phyloP scores from a whole-genome alignment of 2,329 filamentous ascomycete genomes.

The Cadophora luteo-olivacea region DNA sequence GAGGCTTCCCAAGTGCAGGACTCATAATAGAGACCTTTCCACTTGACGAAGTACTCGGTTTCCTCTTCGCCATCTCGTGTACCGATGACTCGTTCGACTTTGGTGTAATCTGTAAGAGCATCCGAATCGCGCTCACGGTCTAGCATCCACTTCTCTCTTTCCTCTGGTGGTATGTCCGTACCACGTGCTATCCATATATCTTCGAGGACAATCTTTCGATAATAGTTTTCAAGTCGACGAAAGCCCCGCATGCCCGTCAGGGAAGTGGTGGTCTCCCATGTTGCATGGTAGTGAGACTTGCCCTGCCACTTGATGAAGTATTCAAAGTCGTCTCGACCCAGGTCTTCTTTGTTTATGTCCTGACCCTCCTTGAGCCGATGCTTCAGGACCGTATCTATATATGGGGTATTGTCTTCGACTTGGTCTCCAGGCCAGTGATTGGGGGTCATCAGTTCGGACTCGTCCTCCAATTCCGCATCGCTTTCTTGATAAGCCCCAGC shows the following conservation, averaged over 20 bases:
- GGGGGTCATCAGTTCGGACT: conserved; percentile 68
- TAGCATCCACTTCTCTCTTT: conserved; percentile 93
- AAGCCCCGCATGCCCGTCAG: conserved; percentile 82
- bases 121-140: conserved; percentile 91
- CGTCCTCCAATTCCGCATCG: conserved; percentile 68
- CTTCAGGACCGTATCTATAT: conserved; percentile 90
- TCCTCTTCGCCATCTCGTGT: conserved; percentile 80
- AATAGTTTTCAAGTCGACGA: conserved; percentile 94
- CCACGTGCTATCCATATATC: conserved; percentile 81
- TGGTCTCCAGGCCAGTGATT: conserved; percentile 72
- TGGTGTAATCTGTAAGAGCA: conserved; percentile 85
- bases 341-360: conserved; percentile 61
- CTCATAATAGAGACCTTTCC: conserved; percentile 94
- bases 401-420: conserved; percentile 79
- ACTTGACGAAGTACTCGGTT: conserved; percentile 93
- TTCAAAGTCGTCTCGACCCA: conserved; percentile 79
- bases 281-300: conserved; percentile 93
- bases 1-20: conserved; percentile 92
- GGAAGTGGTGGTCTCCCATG: conserved; percentile 84
- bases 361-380: conserved; percentile 78
- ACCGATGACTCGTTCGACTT: conserved; percentile 92
- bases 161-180: conserved; percentile 78
- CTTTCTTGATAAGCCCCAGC: conserved; percentile 70
- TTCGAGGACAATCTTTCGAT: conserved; percentile 79
- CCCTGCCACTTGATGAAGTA: conserved; percentile 97